phyloP scores from a whole-genome alignment of 305 asterid genomes.

The Vinca major region DNA sequence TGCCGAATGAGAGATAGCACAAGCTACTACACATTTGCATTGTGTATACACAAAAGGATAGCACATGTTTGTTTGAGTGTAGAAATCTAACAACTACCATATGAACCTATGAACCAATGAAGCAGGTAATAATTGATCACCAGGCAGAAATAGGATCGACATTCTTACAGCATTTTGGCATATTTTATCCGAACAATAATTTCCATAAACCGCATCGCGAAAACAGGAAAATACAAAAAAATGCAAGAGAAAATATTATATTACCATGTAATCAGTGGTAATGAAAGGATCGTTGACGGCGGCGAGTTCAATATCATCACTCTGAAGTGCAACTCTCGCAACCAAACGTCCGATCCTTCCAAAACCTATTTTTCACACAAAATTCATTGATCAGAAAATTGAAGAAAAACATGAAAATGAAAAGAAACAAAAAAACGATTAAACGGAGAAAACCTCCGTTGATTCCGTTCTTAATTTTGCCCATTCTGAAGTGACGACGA shows the following conservation, averaged over 20 bases:
- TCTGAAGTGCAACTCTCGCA: constrained; percentile 23
- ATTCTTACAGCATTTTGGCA: not conserved
- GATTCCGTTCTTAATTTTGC: constrained; percentile 25
- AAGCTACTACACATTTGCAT: not conserved
- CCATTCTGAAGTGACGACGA: constrained; percentile 14
- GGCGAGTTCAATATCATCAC: constrained; percentile 27
- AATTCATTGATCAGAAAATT: not conserved
- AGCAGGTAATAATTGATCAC: not conserved
- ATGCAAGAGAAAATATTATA: not conserved
- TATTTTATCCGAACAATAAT: not conserved
- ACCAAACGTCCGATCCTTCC: constrained; percentile 31
- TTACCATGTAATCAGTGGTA: constrained; percentile 26
- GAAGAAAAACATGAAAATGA: not conserved
- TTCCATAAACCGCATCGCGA: not conserved
- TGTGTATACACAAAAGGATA: not conserved
- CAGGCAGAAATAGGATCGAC: not conserved
- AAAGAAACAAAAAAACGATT: not conserved
- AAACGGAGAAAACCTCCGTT: constrained; percentile 10
- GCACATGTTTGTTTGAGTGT: not conserved
- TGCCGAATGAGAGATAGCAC: not conserved
- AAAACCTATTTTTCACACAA: constrained; percentile 11
- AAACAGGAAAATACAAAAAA: not conserved
- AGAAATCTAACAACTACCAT: not conserved
- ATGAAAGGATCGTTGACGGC: constrained; percentile 27
- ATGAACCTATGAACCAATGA: not conserved